Base-by-base conservation (phyloP, 2,329 filamentous ascomycete species). In the Fusarium praegraminearum region DNA sequence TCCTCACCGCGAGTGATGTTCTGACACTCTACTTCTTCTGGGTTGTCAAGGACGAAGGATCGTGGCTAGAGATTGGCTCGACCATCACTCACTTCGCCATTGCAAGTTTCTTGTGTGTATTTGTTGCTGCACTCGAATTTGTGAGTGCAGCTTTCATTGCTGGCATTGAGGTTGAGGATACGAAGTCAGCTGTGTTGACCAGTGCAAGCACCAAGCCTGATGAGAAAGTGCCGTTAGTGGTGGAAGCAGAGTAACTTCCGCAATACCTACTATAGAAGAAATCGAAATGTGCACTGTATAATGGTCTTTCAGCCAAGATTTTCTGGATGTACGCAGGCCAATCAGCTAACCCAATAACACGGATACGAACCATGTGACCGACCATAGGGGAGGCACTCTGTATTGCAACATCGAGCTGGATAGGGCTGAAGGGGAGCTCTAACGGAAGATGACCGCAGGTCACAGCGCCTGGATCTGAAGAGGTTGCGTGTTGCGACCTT, bases 1-100 rank as follows among this genome's bases (percentile, higher is more conserved):
- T 97, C 52, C 97, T 98, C 89, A 92, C 92, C 1, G 88, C 97
- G 53, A 94, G 92, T 65, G 96, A 99, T 77, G 89, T 97, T 51
- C 85, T 98, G 78, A 98, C 96, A 5, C 85, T 99, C 54, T 93
- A 96, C 75, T 99, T 99, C 83, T 99, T 99, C 82, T 99, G 93
- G 89, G 93, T 97, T 74, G 96, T 99, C 46, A 92, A 92, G 75
- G 96, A 99, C 73, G 96, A 99, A 78, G 96, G 96, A 0, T 96
- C 92, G 24, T 99, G 96, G 96, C 82, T 99, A 63, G 96, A 99
- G 78, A 99, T 99, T 77, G 96, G 96, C 33, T 97, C 93, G 30
- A 98, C 93, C 5, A 99, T 99, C 71, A 97, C 89, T 76, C 94
- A 98, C 78, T 99, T 98, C 80, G 89, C 90, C 65, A 98, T 99